Evolutionary conservation across 2,329 filamentous ascomycete species (phyloP), one percentile per base, ranked within the genome.

Genomic region (Sordariomycetes sp.): DNA sequence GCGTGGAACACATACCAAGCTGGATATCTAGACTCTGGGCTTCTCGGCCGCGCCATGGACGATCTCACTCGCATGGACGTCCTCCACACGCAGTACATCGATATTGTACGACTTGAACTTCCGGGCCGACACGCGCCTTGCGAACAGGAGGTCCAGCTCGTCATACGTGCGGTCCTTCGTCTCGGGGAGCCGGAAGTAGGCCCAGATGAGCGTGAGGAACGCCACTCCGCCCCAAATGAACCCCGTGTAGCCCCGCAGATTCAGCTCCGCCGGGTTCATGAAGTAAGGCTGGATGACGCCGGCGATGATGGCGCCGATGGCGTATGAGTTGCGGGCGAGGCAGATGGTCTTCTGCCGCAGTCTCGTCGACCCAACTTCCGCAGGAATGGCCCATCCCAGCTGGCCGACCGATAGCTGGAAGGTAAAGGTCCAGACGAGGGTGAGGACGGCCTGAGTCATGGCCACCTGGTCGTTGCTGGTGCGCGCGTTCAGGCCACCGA

Each of bases 401-500:
- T 50, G 94, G 46, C 91, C 91, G 54, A 96, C 90, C 0, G 89
- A 89, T 54, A 93, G 78, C 69, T 96, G 90, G 73, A 96, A 96
- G 65, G 87, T 82, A 53, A 94, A 74, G 1, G 91, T 87, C 88
- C 88, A 94, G 59, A 86, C 71, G 37, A 94, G 77, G 87, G 96
- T 92, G 71, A 96, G 90, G 0, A 89, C 94, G 1, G 89, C 89
- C 59, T 93, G 74, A 3, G 88, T 87, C 1, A 80, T 84, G 62
- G 82, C 70, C 37, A 79, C 67, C 4, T 79, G 75, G 65, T 90
- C 78, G 0, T 72, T 65, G 0, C 80, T 74, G 0, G 86, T 84
- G 0, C 89, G 86, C 1, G 93, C 78, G 0, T 89, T 89, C 1
- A 94, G 78, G 76, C 95, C 94, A 16, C 91, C 91, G 69, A 96